These are phyloP conservation scores for Aspergillus fumigatus DNA, from an alignment of 2,329 filamentous ascomycete species.

Conservation along the genomic window DNA sequence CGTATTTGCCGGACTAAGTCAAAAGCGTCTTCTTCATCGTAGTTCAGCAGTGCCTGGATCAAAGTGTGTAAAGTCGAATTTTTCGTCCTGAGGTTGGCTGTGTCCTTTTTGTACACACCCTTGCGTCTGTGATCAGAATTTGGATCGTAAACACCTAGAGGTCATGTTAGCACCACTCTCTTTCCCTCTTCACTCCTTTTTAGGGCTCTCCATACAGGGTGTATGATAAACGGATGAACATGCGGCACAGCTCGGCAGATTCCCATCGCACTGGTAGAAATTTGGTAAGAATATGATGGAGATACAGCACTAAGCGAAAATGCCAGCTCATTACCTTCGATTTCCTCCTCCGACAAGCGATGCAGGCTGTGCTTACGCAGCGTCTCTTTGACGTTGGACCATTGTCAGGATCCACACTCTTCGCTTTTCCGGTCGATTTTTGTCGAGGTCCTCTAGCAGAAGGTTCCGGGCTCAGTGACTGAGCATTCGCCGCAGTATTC, in stretches of 20 bases:
- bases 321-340: constrained; percentile 54
- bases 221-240: constrained; percentile 81
- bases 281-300: constrained; percentile 1
- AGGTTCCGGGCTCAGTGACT: constrained; percentile 9
- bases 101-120: constrained; percentile 92
- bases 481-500: constrained; percentile 15
- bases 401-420: constrained; percentile 29
- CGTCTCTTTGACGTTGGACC: constrained; percentile 55
- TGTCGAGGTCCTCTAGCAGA: constrained; percentile 11
- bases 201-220: constrained; percentile 28
- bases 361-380: constrained; percentile 79
- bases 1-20: constrained; percentile 81
- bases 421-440: constrained; percentile 17
- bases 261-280: constrained; percentile 68
- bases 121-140: constrained; percentile 95
- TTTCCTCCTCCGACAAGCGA: constrained; percentile 73
- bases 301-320: neutral
- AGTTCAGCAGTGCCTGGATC: constrained; percentile 87
- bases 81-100: constrained; percentile 79
- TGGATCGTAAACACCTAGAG: constrained; percentile 85
- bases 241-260: constrained; percentile 86
- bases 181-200: neutral
- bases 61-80: constrained; percentile 88
- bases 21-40: constrained; percentile 78
- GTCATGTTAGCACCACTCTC: constrained; percentile 11